A percentile compares a stretch with the other conserved stretches of the same genome.
phyloP scores from a whole-genome alignment of 768 basidiomycete genomes.

The Dentipellis fragilis region DNA sequence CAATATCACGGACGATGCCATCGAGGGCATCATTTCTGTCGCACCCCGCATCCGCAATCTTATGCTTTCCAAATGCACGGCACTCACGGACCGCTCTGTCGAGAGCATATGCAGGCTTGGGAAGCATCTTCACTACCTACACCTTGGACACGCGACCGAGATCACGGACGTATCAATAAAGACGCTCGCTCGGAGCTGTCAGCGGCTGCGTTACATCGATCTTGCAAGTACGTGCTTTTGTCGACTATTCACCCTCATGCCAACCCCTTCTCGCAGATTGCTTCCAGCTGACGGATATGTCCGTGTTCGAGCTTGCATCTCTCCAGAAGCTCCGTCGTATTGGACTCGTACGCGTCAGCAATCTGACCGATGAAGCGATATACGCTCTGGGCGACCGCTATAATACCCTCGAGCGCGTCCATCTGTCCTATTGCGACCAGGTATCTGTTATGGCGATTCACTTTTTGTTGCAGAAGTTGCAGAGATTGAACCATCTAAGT shows the following conservation, averaged over 20 bases:
- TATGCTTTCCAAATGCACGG: constrained; percentile 74
- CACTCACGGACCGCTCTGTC: constrained; percentile 74
- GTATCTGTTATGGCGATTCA: constrained; percentile 88
- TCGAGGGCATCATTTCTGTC: constrained; percentile 74
- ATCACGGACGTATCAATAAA: constrained; percentile 88
- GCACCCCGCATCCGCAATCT: constrained; percentile 81
- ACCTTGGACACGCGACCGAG: constrained; percentile 83
- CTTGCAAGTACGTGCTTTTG: constrained; percentile 71
- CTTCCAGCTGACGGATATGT: constrained; percentile 79
- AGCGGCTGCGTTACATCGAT: constrained; percentile 88
- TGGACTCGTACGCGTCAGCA: constrained; percentile 87
- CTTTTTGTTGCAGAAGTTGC: constrained; percentile 80
- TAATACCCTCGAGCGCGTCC: constrained; percentile 86
- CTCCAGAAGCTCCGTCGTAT: constrained; percentile 88
- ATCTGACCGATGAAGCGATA: constrained; percentile 90
- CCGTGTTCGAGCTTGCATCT: constrained; percentile 81
- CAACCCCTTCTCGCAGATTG: constrained; percentile 49
- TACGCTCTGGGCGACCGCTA: constrained; percentile 81
- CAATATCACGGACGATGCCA: constrained; percentile 69
- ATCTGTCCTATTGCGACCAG: constrained; percentile 95
- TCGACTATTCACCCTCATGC: constrained; percentile 8
- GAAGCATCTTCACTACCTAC: constrained; percentile 89
- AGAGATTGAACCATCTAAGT: constrained; percentile 88
- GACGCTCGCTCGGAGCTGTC: constrained; percentile 76
- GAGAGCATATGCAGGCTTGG: constrained; percentile 81